Base-by-base conservation (phyloP, 1,284 basidiomycete species). In the Leccinum pachyderme region DNA sequence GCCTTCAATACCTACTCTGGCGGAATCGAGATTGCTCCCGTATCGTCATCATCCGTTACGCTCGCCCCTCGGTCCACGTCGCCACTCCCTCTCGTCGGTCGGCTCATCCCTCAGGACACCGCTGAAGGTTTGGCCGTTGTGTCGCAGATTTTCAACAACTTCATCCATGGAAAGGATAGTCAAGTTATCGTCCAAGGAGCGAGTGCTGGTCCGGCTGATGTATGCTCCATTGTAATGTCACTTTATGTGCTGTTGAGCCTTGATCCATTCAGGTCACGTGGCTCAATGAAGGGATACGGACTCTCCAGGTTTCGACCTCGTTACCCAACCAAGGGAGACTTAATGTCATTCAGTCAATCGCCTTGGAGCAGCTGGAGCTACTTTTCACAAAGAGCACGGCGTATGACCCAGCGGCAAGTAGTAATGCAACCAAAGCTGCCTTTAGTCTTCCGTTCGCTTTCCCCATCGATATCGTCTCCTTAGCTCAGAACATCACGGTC, bases 221-320 rank as follows among this genome's bases (percentile, higher is more conserved):
- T 86, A 60, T 48, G 77, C 62, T 13, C 9, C 47, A 31, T 33
- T 29, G n/a, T 4, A 31, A 15, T 28, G 3, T 48, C 43, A 25
- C 45, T 39, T 37, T 39, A 44, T 44, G 18, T 11, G 4, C 49
- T 35, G 27, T 61, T 67, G 22, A 63, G 28, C 24, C 15, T 44
- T 4, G 18, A 44, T 37, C 13, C 9, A 4, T 24, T 13, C 53
- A 85, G 83, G 84, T 87, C 13, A 80, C 80, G 2, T 92, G 89
- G 89, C 74, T 92, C 27, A 89, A 90, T 66, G 80, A 87, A 47
- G 89, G 82, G 29, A 89, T 92, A 68, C 83, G 84, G 72, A 73
- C 76, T 37, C 80, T 92, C n/a, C 69, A 76, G 51, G 76, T 91
- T 4, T 71, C 73, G 3, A 82, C 89, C 0, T 72, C 80, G 18